Conservation (phyloP, 306 rosid genomes). For the Prunus persica region DNA sequence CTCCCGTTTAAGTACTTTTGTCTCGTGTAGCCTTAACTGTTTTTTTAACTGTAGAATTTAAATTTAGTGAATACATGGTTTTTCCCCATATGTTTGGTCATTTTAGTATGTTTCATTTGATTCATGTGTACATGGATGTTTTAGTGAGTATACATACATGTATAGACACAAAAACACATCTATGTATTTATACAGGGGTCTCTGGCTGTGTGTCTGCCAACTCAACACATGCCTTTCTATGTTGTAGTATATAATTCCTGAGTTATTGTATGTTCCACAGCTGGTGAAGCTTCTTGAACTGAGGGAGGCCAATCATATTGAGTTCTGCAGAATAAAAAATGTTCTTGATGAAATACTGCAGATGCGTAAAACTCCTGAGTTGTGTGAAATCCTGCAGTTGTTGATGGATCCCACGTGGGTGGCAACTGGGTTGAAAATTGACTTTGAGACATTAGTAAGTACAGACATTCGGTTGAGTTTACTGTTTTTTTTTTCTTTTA, state of each 20-base stretch:
- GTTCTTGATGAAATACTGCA: slow-evolving; percentile 80
- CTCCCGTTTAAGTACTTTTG: not conserved
- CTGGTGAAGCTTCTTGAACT: slow-evolving; percentile 93
- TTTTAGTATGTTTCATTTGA: too few relatives aligned
- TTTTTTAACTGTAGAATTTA: not conserved
- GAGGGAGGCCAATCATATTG: slow-evolving; percentile 92
- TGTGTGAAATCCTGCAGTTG: slow-evolving; percentile 63
- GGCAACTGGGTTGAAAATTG: slow-evolving; percentile 83
- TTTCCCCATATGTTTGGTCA: not conserved
- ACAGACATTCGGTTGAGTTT: slow-evolving; percentile 2
- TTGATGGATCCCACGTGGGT: slow-evolving; percentile 88
- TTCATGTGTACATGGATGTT: not conserved
- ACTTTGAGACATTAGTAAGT: slow-evolving; percentile 77
- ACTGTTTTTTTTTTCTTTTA: not conserved
- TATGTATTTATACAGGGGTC: not conserved
- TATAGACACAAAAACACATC: too few relatives aligned
- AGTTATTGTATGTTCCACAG: slow-evolving; percentile 46
- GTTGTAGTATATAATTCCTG: slow-evolving; percentile 8
- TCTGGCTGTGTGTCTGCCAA: not conserved
- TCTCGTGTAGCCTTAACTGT: not conserved
- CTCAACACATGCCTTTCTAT: not conserved
- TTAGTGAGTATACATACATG: not conserved
- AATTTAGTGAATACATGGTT: not conserved
- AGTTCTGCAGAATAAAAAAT: slow-evolving; percentile 87
- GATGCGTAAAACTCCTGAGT: slow-evolving; percentile 62